phyloP scores from a whole-genome alignment of 23 red algal genomes.

The Gracilaria domingensis region DNA sequence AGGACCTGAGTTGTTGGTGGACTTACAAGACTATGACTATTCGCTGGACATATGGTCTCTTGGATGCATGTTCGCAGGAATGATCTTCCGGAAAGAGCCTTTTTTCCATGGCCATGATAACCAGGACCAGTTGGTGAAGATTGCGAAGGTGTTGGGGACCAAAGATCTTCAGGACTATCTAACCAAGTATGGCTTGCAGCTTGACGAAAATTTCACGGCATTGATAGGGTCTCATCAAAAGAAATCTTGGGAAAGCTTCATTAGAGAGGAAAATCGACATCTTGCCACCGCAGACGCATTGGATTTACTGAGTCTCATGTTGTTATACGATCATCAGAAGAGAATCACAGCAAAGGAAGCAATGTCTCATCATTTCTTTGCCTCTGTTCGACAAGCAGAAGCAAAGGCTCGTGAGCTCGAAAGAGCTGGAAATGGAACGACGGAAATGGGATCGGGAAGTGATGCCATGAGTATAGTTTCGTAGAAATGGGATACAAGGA shows the following conservation, averaged over 20 bases:
- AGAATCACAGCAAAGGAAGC: slow-evolving; percentile 91
- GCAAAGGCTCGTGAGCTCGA: neutral
- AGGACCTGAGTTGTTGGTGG: slow-evolving; percentile 96
- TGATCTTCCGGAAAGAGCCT: slow-evolving; percentile 96
- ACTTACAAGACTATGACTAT: slow-evolving; percentile 98
- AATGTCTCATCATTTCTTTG: slow-evolving; percentile 97
- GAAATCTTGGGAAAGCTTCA: slow-evolving; percentile 87
- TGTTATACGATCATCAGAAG: slow-evolving; percentile 95
- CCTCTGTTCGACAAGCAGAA: slow-evolving; percentile 65
- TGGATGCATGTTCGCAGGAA: slow-evolving; percentile 99
- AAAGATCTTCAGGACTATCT: slow-evolving; percentile 88
- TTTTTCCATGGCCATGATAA: slow-evolving; percentile 99
- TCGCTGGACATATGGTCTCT: slow-evolving; percentile 99
- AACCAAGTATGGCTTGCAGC: slow-evolving; percentile 80
- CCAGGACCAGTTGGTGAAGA: slow-evolving; percentile 97
- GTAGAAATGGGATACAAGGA: slow-evolving; percentile 9
- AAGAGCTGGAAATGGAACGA: slow-evolving; percentile 40
- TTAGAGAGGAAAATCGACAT: slow-evolving; percentile 87
- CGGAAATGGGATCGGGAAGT: slow-evolving; percentile 31
- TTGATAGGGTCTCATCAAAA: slow-evolving; percentile 80
- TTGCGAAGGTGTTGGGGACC: slow-evolving; percentile 95
- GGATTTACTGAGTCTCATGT: slow-evolving; percentile 93
- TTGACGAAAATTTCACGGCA: slow-evolving; percentile 66
- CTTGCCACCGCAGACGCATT: slow-evolving; percentile 82
- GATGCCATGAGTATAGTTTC: slow-evolving; percentile 66